These are phyloP conservation scores for Golubevia sp. DNA, from an alignment of 1,284 basidiomycete genomes.

Conservation along the genomic window DNA sequence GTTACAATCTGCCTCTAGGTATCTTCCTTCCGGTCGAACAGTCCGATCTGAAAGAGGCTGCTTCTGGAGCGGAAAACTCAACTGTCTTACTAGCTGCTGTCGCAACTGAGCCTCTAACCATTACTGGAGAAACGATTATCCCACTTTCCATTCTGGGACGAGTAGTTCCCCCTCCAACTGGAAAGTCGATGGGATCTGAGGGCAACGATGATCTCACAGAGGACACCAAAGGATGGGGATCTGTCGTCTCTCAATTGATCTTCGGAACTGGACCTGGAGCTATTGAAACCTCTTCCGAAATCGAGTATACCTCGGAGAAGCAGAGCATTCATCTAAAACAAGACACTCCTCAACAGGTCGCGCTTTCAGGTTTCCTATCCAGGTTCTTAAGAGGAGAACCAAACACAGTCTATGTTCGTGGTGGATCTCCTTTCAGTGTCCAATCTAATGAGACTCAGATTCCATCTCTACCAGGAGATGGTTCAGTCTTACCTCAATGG, in stretches of 20 bases:
- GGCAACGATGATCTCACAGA: neutral
- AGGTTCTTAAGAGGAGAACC: constrained; percentile 44
- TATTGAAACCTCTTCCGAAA: neutral
- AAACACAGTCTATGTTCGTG: constrained; percentile 46
- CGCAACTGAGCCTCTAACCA: constrained; percentile 39
- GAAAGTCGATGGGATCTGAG: neutral
- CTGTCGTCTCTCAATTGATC: neutral
- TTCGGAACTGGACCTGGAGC: neutral
- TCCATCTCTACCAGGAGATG: constrained; percentile 23
- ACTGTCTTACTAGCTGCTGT: constrained; percentile 43
- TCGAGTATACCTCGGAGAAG: neutral
- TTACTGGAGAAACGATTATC: constrained; percentile 36
- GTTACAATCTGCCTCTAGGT: constrained; percentile 47
- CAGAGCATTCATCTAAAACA: neutral
- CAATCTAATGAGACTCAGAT: constrained; percentile 3
- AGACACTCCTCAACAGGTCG: constrained; percentile 31
- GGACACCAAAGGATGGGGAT: neutral
- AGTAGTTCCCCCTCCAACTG: constrained; percentile 34
- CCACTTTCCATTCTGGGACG: constrained; percentile 29
- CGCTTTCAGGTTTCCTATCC: constrained; percentile 45
- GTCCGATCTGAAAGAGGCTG: neutral
- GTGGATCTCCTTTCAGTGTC: constrained; percentile 36
- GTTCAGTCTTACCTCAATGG: constrained; percentile 41
- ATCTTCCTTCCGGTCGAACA: constrained; percentile 36
- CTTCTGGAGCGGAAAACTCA: too few relatives aligned